Evolutionary conservation across 2,329 filamentous ascomycete species (phyloP).

Genomic region (Blastomyces silverae): DNA sequence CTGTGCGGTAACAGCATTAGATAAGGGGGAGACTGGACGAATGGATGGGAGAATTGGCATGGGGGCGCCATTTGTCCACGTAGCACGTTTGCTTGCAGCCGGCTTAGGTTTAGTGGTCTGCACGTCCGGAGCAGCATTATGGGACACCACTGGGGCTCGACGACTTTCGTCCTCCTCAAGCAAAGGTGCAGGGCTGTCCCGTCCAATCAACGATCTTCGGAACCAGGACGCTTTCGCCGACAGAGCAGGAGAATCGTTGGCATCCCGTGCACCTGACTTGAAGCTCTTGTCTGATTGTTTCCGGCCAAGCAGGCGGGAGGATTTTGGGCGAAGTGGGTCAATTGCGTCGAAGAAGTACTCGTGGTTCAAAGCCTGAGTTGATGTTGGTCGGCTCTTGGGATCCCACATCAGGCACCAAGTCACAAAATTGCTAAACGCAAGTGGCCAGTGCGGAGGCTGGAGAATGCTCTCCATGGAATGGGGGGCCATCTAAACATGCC

Average conservation of each 20-base stretch:
- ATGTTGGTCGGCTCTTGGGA: slow-evolving; percentile 83
- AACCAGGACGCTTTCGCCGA: slow-evolving; percentile 93
- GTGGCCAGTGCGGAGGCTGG: slow-evolving; percentile 83
- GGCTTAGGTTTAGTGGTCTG: slow-evolving; percentile 42
- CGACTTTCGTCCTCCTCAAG: slow-evolving; percentile 34
- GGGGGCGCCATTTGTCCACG: slow-evolving; percentile 85
- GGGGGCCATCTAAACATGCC: slow-evolving; percentile 69
- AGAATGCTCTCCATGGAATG: slow-evolving; percentile 94
- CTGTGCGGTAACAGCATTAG: slow-evolving; percentile 84
- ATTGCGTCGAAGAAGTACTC: slow-evolving; percentile 91
- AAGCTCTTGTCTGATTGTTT: slow-evolving; percentile 79
- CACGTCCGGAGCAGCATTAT: slow-evolving; percentile 34
- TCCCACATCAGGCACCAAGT: slow-evolving; percentile 99
- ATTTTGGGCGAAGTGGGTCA: slow-evolving; percentile 87
- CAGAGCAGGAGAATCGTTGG: slow-evolving; percentile 51
- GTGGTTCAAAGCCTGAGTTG: slow-evolving; percentile 85
- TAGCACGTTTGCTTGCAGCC: slow-evolving; percentile 70
- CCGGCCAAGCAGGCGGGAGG: slow-evolving; percentile 73
- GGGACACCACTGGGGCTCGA: slow-evolving; percentile 40
- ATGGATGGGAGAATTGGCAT: slow-evolving; percentile 97
- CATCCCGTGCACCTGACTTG: slow-evolving; percentile 57
- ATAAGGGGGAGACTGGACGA: slow-evolving; percentile 90
- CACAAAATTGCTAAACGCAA: slow-evolving; percentile 81
- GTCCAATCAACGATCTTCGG: slow-evolving; percentile 83
- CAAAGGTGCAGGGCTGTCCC: slow-evolving; percentile 60